phyloP scores from a whole-genome alignment of 768 basidiomycete species.

The Pleurotus citrinopileatus region DNA sequence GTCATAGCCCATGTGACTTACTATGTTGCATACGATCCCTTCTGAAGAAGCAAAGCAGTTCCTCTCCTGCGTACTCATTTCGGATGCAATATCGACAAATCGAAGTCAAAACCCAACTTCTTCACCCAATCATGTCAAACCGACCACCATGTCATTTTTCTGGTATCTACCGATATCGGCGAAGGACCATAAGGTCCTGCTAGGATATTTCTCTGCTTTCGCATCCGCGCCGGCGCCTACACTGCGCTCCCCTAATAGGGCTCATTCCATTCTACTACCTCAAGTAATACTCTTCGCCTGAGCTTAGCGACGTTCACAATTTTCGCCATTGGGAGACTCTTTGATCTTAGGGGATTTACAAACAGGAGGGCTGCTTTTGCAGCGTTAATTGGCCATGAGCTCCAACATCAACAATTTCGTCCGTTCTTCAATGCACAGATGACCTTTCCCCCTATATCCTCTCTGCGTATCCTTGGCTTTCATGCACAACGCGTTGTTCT shows the following conservation, averaged over 20 bases:
- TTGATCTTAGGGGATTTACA: too few species aligned
- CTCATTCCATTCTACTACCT: too few species aligned
- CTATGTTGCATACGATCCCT: background rate
- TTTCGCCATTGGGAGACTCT: too few species aligned
- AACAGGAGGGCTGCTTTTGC: too few species aligned
- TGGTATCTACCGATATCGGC: background rate
- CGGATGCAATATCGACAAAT: background rate
- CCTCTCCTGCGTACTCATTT: background rate
- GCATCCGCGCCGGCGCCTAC: background rate
- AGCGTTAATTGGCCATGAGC: too few species aligned
- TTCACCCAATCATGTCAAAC: background rate
- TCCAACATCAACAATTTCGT: background rate
- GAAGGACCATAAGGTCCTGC: background rate
- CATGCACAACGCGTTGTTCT: background rate
- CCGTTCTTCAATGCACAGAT: background rate
- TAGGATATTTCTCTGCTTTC: background rate
- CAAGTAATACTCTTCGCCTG: too few species aligned
- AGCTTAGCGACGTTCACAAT: too few species aligned
- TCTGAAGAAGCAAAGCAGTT: background rate
- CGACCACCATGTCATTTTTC: background rate
- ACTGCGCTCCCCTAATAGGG: too few species aligned
- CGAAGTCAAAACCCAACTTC: background rate
- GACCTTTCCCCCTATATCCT: background rate
- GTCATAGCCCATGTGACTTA: background rate
- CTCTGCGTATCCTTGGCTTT: background rate